Percentiles rank a stretch among this genome's conserved stretches.
Evolutionary conservation across 331 rosid species (phyloP).

Genomic region (Prunus yedoensis): DNA sequence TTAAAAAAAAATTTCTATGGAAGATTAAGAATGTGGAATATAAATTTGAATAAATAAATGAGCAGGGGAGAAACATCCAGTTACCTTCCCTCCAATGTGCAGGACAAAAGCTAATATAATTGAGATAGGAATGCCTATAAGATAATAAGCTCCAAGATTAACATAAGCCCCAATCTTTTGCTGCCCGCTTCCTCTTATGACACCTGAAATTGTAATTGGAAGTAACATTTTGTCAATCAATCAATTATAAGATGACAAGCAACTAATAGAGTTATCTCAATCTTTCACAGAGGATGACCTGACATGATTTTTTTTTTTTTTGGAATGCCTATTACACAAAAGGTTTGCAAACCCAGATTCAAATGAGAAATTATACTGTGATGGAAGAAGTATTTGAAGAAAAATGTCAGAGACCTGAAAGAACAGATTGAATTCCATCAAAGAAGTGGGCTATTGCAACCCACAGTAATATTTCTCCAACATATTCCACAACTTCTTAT

Average conservation of each 20-base stretch:
- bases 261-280: too few species aligned
- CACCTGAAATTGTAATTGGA: slow-evolving; percentile 20
- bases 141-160: slow-evolving; percentile 48
- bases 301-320: too few species aligned
- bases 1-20: not conserved
- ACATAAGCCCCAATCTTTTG: slow-evolving; percentile 47
- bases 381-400: not conserved
- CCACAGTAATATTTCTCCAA: slow-evolving; percentile 33
- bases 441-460: slow-evolving; percentile 40
- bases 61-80: too few species aligned
- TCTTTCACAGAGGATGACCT: too few species aligned
- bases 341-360: not conserved
- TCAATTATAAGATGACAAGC: too few species aligned
- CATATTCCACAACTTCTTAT: slow-evolving; percentile 35
- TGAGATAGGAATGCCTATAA: slow-evolving; percentile 40
- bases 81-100: slow-evolving; percentile 52
- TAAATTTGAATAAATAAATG: not conserved
- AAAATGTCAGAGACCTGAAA: slow-evolving; percentile 31
- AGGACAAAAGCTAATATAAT: slow-evolving; percentile 36
- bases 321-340: not conserved
- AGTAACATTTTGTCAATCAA: not conserved
- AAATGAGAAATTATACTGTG: not conserved
- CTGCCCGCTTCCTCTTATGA: slow-evolving; percentile 40
- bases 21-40: not conserved
- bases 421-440: slow-evolving; percentile 43